phyloP scores from a whole-genome alignment of 2,329 filamentous ascomycete genomes.

The Apiospora marii region DNA sequence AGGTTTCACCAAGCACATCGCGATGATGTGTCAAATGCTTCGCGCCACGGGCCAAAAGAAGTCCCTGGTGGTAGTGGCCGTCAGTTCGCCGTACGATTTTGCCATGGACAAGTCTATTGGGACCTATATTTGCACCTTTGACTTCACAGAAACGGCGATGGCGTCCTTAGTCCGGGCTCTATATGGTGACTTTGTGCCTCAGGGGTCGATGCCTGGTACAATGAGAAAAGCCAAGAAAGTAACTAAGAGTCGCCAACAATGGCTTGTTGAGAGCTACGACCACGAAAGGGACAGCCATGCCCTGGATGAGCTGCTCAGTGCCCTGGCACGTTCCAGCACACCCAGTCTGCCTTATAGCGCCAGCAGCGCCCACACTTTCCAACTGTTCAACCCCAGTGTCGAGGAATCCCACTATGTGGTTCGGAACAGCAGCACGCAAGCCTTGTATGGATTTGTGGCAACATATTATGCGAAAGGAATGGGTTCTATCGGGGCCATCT shows the following conservation, averaged over 20 bases:
- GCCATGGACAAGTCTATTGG: slow-evolving; percentile 90
- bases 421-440: slow-evolving; percentile 89
- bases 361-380: slow-evolving; percentile 77
- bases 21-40: slow-evolving; percentile 92
- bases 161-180: slow-evolving; percentile 83
- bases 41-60: slow-evolving; percentile 82
- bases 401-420: slow-evolving; percentile 91
- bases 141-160: slow-evolving; percentile 93
- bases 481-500: slow-evolving; percentile 83
- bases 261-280: slow-evolving; percentile 91
- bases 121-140: slow-evolving; percentile 94
- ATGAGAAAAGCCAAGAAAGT: slow-evolving; percentile 87
- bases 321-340: slow-evolving; percentile 71
- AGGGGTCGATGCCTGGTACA: slow-evolving; percentile 72
- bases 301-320: slow-evolving; percentile 77
- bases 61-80: slow-evolving; percentile 87
- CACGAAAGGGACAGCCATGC: slow-evolving; percentile 77
- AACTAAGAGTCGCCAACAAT: slow-evolving; percentile 89
- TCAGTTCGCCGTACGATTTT: slow-evolving; percentile 96
- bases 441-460: slow-evolving; percentile 89
- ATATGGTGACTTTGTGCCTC: slow-evolving; percentile 75
- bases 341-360: slow-evolving; percentile 75
- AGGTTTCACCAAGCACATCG: slow-evolving; percentile 94
- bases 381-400: slow-evolving; percentile 73
- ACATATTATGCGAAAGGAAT: slow-evolving; percentile 80